Evolutionary conservation across 495 filamentous ascomycete species (phyloP).

Genomic region (Bacidia rubella): DNA sequence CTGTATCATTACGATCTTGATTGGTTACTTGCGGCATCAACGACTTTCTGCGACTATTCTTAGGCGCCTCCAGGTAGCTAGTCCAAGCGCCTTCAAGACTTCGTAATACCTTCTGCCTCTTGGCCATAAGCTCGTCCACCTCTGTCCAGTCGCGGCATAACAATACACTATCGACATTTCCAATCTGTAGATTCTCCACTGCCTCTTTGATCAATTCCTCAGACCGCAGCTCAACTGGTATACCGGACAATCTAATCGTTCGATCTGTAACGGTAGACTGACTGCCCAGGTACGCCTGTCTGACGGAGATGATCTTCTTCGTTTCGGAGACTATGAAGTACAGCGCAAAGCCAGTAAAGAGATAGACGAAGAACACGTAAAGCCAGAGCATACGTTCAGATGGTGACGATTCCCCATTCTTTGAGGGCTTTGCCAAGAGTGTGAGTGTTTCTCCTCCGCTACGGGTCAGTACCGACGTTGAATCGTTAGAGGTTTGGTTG

Average conservation of each 20-base stretch:
- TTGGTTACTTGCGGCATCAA: conserved; percentile 5
- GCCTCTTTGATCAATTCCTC: conserved; percentile 78
- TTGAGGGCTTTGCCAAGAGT: background rate
- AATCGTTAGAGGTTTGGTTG: conserved; percentile 14
- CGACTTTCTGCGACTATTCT: background rate
- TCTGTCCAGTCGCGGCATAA: conserved; percentile 80
- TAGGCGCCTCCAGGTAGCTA: conserved; percentile 41
- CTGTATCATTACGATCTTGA: conserved; percentile 24
- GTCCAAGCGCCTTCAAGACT: conserved; percentile 81
- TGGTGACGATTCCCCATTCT: conserved; percentile 14
- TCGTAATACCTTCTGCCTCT: conserved; percentile 49
- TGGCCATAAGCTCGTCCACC: conserved; percentile 60
- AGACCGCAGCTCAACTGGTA: conserved; percentile 64
- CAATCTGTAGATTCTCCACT: conserved; percentile 76
- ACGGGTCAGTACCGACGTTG: background rate
- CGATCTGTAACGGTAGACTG: conserved; percentile 90
- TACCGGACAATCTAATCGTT: conserved; percentile 81
- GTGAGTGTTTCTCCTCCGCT: no score
- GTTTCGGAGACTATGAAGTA: conserved; percentile 76
- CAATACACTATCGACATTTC: conserved; percentile 82
- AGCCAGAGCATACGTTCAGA: conserved; percentile 65
- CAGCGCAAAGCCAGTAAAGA: conserved; percentile 72
- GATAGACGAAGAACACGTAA: conserved; percentile 79
- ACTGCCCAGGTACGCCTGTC: conserved; percentile 83
- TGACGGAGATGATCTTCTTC: conserved; percentile 61